Evolutionary conservation across 2,329 filamentous ascomycete genomes (phyloP).

Genomic region (Calonectria crousiana): DNA sequence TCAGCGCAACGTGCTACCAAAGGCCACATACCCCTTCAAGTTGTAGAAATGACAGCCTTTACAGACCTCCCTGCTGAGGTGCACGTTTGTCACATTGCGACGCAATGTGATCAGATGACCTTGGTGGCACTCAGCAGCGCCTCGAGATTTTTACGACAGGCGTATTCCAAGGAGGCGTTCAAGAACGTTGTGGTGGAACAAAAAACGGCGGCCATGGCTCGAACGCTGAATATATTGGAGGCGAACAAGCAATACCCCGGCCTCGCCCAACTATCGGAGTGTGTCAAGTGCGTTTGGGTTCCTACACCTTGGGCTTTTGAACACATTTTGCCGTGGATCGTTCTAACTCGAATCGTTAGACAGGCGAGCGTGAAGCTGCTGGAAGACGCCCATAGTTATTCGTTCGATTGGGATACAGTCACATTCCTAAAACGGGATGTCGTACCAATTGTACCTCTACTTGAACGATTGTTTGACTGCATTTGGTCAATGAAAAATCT

Average conservation of each 20-base stretch:
- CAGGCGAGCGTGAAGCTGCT: neutral
- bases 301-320: neutral
- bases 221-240: neutral
- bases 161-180: neutral
- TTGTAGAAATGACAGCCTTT: neutral
- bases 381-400: accelerated
- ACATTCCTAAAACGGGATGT: neutral
- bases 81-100: neutral
- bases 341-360: neutral
- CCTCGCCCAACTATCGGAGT: neutral
- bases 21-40: neutral
- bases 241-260: neutral
- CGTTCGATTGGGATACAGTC: neutral
- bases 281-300: neutral
- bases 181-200: neutral
- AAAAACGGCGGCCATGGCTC: neutral
- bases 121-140: neutral
- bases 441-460: accelerated
- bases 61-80: neutral
- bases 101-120: neutral
- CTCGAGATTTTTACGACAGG: neutral
- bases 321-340: neutral
- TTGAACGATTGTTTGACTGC: neutral
- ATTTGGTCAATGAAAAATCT: neutral
- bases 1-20: neutral